These are phyloP conservation scores for Stachybotrys chlorohalonatus DNA, from an alignment of 2,329 filamentous ascomycete genomes.

Conservation along the genomic window DNA sequence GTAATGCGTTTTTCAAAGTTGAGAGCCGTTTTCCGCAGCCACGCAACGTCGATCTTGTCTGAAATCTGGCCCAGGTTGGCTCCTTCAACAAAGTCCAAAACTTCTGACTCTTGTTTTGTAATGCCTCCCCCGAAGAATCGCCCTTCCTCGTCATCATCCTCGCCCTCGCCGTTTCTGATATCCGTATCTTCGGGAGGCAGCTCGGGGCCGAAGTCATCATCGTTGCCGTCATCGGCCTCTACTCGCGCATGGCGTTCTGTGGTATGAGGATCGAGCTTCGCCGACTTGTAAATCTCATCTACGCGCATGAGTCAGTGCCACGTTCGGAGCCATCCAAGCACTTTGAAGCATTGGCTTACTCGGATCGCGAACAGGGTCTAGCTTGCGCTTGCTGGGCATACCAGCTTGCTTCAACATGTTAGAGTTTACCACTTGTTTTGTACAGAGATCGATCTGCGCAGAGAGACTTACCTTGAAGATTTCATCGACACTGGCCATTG, in stretches of 20 bases:
- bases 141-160: conserved; percentile 75
- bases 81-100: conserved; percentile 77
- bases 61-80: conserved; percentile 30
- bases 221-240: conserved; percentile 38
- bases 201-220: conserved; percentile 37
- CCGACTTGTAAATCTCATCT: conserved; percentile 58
- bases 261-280: conserved; percentile 38
- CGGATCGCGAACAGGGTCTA: conserved; percentile 52
- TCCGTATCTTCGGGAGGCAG: conserved; percentile 30
- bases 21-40: conserved; percentile 73
- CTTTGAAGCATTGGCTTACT: conserved; percentile 33
- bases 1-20: conserved; percentile 86
- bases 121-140: conserved; percentile 94
- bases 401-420: conserved; percentile 28
- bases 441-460: not conserved
- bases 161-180: not conserved
- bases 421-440: conserved; percentile 3
- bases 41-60: conserved; percentile 74
- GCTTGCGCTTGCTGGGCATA: conserved; percentile 51
- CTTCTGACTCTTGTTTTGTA: conserved; percentile 67
- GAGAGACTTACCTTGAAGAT: conserved; percentile 39
- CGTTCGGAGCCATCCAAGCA: not conserved
- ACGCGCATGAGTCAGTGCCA: not conserved
- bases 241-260: conserved; percentile 36
- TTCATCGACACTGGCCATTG: conserved; percentile 50